These are phyloP conservation scores for Colletotrichum sp. DNA, from an alignment of 2,329 filamentous ascomycete genomes.

Conservation along the genomic window DNA sequence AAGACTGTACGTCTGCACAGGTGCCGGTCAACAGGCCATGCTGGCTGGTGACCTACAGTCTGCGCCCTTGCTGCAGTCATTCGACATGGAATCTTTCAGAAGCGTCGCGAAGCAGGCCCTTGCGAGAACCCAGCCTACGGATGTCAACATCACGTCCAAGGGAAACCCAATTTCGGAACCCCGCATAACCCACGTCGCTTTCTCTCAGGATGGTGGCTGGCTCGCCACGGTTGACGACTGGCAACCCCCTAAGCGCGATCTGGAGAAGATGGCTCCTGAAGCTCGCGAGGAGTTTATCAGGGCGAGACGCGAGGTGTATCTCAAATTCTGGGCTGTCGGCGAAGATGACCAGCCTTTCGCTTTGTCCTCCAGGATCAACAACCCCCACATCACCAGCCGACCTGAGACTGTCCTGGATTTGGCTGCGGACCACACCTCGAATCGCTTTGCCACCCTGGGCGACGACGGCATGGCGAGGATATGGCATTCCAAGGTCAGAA, in stretches of 20 bases:
- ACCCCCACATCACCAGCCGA: constrained; percentile 71
- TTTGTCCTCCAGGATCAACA: constrained; percentile 82
- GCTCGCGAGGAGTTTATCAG: constrained; percentile 50
- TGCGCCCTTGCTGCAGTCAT: constrained; percentile 76
- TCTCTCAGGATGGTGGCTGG: constrained; percentile 85
- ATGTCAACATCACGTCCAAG: constrained; percentile 76
- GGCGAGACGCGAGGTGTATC: constrained; percentile 72
- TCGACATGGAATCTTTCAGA: constrained; percentile 80
- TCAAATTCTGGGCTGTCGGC: constrained; percentile 89
- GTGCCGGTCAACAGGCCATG: constrained; percentile 63
- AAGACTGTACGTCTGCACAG: constrained; percentile 72
- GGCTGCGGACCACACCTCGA: constrained; percentile 69
- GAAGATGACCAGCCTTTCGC: constrained; percentile 65
- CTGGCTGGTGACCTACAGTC: constrained; percentile 55
- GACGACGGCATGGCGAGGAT: constrained; percentile 78
- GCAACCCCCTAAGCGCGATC: constrained; percentile 75
- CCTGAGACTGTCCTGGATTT: constrained; percentile 73
- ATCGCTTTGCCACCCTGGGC: constrained; percentile 85
- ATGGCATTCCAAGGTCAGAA: constrained; percentile 78
- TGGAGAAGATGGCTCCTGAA: constrained; percentile 50
- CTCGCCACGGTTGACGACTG: constrained; percentile 92
- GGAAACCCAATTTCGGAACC: constrained; percentile 78
- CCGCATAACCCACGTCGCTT: constrained; percentile 74
- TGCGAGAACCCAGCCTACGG: constrained; percentile 85
- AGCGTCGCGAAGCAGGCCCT: constrained; percentile 88